Percentiles rank a stretch among this genome's conserved stretches.
phyloP scores from a whole-genome alignment of 768 basidiomycete species.

The Boletus eberwhitei region DNA sequence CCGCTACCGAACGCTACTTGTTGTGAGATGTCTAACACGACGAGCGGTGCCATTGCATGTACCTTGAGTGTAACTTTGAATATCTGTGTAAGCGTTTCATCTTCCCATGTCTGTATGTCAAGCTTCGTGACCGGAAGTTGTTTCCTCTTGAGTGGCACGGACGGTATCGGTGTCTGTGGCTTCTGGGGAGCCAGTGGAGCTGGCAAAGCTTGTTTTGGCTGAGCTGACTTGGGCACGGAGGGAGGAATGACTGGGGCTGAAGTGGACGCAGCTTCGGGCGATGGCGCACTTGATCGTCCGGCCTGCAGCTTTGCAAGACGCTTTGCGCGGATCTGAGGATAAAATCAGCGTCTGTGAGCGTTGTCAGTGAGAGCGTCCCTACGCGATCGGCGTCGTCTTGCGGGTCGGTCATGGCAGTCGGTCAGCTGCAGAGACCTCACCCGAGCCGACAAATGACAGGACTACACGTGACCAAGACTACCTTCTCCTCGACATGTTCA shows the following conservation, averaged over 20 bases:
- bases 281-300: slow-evolving; percentile 36
- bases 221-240: slow-evolving; percentile 32
- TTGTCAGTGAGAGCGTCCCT: slow-evolving; percentile 13
- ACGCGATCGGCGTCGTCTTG: slow-evolving; percentile 83
- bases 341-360: neutral
- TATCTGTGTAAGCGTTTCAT: slow-evolving; percentile 61
- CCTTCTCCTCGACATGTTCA: slow-evolving; percentile 27
- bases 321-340: slow-evolving; percentile 80
- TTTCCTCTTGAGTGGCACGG: slow-evolving; percentile 49
- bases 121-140: slow-evolving; percentile 40
- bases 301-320: slow-evolving; percentile 81
- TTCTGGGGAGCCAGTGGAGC: slow-evolving; percentile 27
- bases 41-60: slow-evolving; percentile 25
- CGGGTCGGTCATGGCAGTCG: slow-evolving; percentile 42
- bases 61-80: slow-evolving; percentile 82
- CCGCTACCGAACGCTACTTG: slow-evolving; percentile 53
- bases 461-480: slow-evolving; percentile 16
- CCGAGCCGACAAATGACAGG: neutral
- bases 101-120: slow-evolving; percentile 67
- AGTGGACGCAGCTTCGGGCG: slow-evolving; percentile 21
- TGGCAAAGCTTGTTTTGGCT: slow-evolving; percentile 32
- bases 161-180: slow-evolving; percentile 30
- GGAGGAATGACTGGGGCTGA: slow-evolving; percentile 20
- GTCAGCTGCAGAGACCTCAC: neutral
- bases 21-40: slow-evolving; percentile 7